These are phyloP conservation scores for Aspergillus carbonarius DNA, from an alignment of 2,329 filamentous ascomycete genomes.

Conservation along the genomic window DNA sequence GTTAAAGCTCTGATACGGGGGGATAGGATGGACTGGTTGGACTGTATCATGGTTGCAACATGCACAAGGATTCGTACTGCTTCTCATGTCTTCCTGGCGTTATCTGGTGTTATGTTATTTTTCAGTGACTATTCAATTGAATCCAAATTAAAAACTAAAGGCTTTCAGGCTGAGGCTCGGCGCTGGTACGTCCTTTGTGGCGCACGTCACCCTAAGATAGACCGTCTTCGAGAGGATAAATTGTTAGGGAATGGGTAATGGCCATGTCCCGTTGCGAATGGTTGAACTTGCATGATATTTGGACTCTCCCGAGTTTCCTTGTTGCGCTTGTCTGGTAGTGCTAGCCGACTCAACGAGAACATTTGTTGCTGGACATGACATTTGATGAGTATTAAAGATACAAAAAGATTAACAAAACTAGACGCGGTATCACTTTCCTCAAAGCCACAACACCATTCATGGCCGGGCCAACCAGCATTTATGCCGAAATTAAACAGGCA, in stretches of 20 bases:
- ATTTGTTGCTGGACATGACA: background rate
- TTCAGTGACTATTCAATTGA: background rate
- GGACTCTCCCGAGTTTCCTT: too few relatives aligned
- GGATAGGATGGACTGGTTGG: background rate
- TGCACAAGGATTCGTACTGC: background rate
- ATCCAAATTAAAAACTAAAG: background rate
- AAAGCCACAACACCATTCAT: background rate
- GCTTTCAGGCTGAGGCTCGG: background rate
- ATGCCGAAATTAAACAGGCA: constrained; percentile 62
- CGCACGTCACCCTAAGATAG: background rate
- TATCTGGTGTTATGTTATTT: background rate
- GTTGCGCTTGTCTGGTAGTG: background rate
- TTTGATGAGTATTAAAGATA: background rate
- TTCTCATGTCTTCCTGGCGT: background rate
- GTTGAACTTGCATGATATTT: background rate
- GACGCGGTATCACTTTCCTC: background rate
- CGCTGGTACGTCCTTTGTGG: background rate
- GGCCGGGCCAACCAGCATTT: background rate
- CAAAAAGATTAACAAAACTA: background rate
- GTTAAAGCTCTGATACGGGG: background rate
- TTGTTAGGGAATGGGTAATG: background rate
- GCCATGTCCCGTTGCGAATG: background rate
- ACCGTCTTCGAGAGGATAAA: background rate
- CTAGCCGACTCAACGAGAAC: background rate
- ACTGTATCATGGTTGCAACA: background rate